phyloP scores from a whole-genome alignment of 2,329 filamentous ascomycete species.

The Chalaropsis ovoidea region DNA sequence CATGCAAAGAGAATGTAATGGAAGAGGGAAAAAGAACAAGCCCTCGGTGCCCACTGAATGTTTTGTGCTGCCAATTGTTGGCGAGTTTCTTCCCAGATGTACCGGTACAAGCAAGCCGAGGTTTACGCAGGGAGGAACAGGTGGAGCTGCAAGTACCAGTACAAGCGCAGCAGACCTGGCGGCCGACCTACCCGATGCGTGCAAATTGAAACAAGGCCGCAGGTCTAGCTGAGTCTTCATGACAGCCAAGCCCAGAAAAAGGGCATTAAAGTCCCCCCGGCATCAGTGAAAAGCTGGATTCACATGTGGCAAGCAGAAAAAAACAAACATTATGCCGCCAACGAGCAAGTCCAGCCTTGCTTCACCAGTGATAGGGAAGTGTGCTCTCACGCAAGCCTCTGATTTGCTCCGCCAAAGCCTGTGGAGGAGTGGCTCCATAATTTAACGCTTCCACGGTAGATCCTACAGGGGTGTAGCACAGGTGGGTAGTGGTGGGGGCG shows the following conservation, averaged over 20 bases:
- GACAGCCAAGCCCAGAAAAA: no score
- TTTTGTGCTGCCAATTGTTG: no score
- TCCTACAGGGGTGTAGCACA: conserved; percentile 3
- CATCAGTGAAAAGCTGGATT: no score
- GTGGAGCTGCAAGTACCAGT: no score
- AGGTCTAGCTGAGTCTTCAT: no score
- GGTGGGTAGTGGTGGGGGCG: background rate
- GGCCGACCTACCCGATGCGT: no score
- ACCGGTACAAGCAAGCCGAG: background rate
- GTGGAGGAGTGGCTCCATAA: background rate
- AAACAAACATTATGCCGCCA: background rate
- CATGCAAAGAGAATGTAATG: background rate
- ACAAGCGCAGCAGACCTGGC: no score
- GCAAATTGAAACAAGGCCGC: no score
- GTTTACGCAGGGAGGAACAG: background rate
- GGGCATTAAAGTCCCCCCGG: no score
- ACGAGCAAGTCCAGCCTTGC: background rate
- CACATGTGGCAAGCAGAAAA: no score
- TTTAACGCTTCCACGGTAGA: conserved; percentile 10
- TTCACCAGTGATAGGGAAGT: background rate
- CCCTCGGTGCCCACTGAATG: no score
- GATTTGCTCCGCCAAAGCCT: conserved; percentile 6
- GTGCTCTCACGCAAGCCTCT: conserved; percentile 4
- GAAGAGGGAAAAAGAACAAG: no score
- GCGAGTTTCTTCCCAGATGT: background rate